A percentile compares a stretch with the other conserved stretches of the same genome.
These are phyloP conservation scores for Lactarius evosmus DNA, from an alignment of 768 basidiomycete genomes.

Conservation along the genomic window DNA sequence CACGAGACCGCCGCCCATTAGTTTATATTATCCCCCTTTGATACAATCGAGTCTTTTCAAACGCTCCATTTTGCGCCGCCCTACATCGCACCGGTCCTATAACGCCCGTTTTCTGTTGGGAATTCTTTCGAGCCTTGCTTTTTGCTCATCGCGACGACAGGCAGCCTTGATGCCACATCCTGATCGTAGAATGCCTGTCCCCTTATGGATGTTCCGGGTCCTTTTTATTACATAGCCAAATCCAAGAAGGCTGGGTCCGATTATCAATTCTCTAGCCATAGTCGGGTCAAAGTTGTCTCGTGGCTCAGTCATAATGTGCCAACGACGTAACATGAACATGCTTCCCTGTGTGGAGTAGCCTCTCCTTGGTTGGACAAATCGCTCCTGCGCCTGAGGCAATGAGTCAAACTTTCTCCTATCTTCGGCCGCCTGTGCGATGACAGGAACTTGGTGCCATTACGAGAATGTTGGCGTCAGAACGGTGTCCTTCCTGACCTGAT, in stretches of 20 bases:
- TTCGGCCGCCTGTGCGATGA: slow-evolving; percentile 4
- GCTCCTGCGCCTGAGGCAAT: slow-evolving; percentile 10
- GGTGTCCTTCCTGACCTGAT: not conserved
- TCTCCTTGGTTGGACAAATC: slow-evolving; percentile 4
- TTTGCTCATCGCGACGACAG: slow-evolving; percentile 14
- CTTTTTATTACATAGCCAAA: slow-evolving; percentile 6
- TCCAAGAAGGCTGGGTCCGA: not conserved
- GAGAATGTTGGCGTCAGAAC: slow-evolving; percentile 5
- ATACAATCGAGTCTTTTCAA: slow-evolving; percentile 15
- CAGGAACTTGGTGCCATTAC: slow-evolving; percentile 11
- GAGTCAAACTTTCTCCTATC: slow-evolving; percentile 19
- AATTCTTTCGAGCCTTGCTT: not conserved
- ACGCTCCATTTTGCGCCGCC: slow-evolving; percentile 17
- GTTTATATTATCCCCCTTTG: slow-evolving; percentile 22
- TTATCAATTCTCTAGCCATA: not conserved
- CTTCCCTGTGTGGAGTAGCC: slow-evolving; percentile 8
- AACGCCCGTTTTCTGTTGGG: slow-evolving; percentile 9
- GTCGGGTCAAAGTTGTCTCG: slow-evolving; percentile 4
- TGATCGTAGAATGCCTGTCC: slow-evolving; percentile 14
- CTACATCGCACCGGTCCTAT: not conserved
- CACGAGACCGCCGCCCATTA: slow-evolving; percentile 20
- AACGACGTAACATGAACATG: slow-evolving; percentile 7
- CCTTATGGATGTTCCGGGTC: slow-evolving; percentile 1
- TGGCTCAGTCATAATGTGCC: slow-evolving; percentile 12
- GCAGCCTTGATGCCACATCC: slow-evolving; percentile 7